These are phyloP conservation scores for Candida mattraensis DNA, from an alignment of 805 yeast genomes.

Conservation along the genomic window DNA sequence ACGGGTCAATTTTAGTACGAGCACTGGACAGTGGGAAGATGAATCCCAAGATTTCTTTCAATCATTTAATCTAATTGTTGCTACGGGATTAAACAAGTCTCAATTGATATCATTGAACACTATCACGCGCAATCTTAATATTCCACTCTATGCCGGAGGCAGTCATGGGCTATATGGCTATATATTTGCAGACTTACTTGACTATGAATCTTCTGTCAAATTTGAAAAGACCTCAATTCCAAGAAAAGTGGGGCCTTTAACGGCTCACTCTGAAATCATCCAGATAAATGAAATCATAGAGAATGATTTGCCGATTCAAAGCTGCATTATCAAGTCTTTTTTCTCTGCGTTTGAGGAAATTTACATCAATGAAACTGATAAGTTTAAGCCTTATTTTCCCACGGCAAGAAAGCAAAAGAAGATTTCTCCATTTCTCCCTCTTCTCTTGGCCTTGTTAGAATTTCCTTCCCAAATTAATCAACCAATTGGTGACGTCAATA, in stretches of 20 bases:
- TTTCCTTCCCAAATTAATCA: slow-evolving; percentile 23
- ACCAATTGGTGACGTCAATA: slow-evolving; percentile 23
- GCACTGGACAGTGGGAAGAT: slow-evolving; percentile 32
- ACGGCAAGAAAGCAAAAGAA: slow-evolving; percentile 42
- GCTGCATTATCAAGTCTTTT: slow-evolving; percentile 36
- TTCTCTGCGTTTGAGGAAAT: slow-evolving; percentile 39
- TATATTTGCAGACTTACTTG: slow-evolving; percentile 73
- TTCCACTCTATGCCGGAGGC: slow-evolving; percentile 69
- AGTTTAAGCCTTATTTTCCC: slow-evolving; percentile 26
- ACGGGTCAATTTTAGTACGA: slow-evolving; percentile 60
- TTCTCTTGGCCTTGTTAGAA: slow-evolving; percentile 59
- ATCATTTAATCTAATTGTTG: slow-evolving; percentile 69
- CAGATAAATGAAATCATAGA: slow-evolving; percentile 38
- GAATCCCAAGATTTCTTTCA: slow-evolving; percentile 40
- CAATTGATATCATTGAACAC: slow-evolving; percentile 51
- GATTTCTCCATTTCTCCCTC: slow-evolving; percentile 58
- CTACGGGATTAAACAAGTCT: slow-evolving; percentile 55
- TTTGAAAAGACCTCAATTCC: slow-evolving; percentile 47
- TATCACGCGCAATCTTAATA: slow-evolving; percentile 51
- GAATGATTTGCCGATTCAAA: slow-evolving; percentile 37
- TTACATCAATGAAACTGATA: slow-evolving; percentile 36
- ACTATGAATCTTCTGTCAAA: slow-evolving; percentile 56
- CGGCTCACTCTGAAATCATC: slow-evolving; percentile 43
- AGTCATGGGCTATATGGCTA: slow-evolving; percentile 82
- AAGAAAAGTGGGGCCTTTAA: slow-evolving; percentile 52